Evolutionary conservation across 140 eudicot species (phyloP), one percentile per base, ranked within the genome.

Genomic region (Ambrosia hybrid): DNA sequence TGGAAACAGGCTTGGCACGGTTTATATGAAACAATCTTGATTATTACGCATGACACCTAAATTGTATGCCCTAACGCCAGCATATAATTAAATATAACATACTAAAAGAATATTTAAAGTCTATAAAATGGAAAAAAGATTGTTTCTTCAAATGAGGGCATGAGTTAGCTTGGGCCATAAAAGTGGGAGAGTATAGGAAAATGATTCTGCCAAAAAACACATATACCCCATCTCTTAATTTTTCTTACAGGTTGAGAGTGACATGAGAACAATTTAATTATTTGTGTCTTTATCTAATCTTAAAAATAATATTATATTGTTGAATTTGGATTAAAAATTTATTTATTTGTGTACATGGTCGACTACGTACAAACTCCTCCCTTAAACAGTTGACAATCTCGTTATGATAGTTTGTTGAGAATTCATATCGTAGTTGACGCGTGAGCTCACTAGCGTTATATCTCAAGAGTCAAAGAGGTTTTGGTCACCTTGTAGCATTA

Each of bases 211-310:
- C 62, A 76, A 55, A 70, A 4, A 71, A 78, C 77, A 78, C 67
- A 78, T 52, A 78, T 78, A 78, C 77, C 82, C 82, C 82, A 78
- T 78, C 82, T 78, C 77, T 77, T 70, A 77, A 70, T 70, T 61
- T 57, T 70, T 51, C 65, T 62, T 77, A 62, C 82, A 77, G 82
- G 55, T 9, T 71, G 82, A 78, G 67, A 71, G 77, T 71, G 82
- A 78, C 82, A 1, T 63, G 73, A 78, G 67, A 71, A 43, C 77
- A 10, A 71, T 62, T 52, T 70, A 26, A 62, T 9, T 43, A 75
- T 43, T 37, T 39, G 10, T 65, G 30, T 57, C 53, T 37, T 52
- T 56, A 52, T 74, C 65, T 64, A 74, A 74, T 41, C 65, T 63
- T 63, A 11, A 74, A 13, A 51, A 51, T 51, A 67, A 26, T 67